These are phyloP conservation scores for Hibiscus tridactylites DNA, from an alignment of 345 rosid species.

Conservation along the genomic window DNA sequence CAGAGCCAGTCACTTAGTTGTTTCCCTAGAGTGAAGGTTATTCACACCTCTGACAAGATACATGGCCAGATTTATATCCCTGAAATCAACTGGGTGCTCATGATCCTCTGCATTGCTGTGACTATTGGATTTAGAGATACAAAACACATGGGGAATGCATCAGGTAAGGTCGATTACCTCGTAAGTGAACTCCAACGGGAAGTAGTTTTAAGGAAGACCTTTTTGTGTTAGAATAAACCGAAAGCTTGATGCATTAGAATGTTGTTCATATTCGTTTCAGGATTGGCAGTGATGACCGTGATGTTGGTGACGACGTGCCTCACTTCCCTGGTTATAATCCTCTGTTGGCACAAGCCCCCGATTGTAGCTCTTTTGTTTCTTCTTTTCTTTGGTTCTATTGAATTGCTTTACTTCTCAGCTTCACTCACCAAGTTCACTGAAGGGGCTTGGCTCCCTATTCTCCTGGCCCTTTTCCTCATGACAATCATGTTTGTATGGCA, in stretches of 20 bases:
- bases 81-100: slow-evolving; percentile 96
- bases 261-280: slow-evolving; percentile 31
- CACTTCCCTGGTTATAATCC: slow-evolving; percentile 76
- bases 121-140: slow-evolving; percentile 96
- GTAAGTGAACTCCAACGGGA: background rate
- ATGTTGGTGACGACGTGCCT: slow-evolving; percentile 98
- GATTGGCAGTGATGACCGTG: slow-evolving; percentile 96
- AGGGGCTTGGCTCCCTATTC: slow-evolving; percentile 99
- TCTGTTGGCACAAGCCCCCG: slow-evolving; percentile 93
- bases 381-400: slow-evolving; percentile 77
- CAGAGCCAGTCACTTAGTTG: slow-evolving; percentile 99
- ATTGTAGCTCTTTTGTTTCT: slow-evolving; percentile 63
- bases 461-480: slow-evolving; percentile 79
- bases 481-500: slow-evolving; percentile 96
- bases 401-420: slow-evolving; percentile 94
- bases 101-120: slow-evolving; percentile 95
- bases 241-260: background rate
- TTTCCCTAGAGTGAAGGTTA: slow-evolving; percentile 93
- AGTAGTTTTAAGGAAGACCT: background rate
- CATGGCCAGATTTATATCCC: slow-evolving; percentile 99
- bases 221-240: background rate
- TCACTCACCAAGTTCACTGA: slow-evolving; percentile 91
- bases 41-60: slow-evolving; percentile 92
- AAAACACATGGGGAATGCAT: slow-evolving; percentile 94
- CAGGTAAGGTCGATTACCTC: slow-evolving; percentile 39